Conservation (phyloP, 495 filamentous ascomycete species). For the Neurospora africana region DNA sequence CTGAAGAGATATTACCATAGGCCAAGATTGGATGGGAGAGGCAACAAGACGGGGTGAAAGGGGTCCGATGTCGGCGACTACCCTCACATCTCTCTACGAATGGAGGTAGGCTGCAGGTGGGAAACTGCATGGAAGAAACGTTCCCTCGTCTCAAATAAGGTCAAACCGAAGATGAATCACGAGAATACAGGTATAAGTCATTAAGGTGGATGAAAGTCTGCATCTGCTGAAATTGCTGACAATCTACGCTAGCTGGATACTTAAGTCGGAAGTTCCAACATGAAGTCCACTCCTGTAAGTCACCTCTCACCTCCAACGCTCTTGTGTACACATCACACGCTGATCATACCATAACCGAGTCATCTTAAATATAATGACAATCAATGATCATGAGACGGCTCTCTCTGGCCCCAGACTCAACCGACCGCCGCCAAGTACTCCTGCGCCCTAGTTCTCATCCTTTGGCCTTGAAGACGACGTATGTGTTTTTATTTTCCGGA, state of each 20-base stretch:
- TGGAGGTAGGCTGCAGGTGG: background rate
- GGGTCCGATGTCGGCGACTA: background rate
- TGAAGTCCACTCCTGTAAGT: background rate
- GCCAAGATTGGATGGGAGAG: background rate
- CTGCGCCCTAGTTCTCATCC: background rate
- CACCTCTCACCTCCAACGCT: background rate
- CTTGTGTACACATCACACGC: background rate
- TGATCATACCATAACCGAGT: background rate
- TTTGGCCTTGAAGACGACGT: background rate
- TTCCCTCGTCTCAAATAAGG: background rate
- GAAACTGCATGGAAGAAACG: background rate
- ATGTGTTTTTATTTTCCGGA: background rate
- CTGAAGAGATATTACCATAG: background rate
- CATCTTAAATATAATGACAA: background rate
- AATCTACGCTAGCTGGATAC: background rate
- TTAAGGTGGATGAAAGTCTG: background rate
- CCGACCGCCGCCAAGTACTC: background rate
- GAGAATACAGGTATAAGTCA: background rate
- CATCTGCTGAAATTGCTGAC: background rate
- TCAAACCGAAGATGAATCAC: background rate
- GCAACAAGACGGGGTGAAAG: background rate
- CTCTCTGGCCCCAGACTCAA: background rate
- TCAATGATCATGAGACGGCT: background rate
- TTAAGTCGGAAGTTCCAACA: no score
- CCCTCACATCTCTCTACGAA: background rate